phyloP scores from a whole-genome alignment of 371 early-diverging fungal genomes.

The Actinomucor elegans region DNA sequence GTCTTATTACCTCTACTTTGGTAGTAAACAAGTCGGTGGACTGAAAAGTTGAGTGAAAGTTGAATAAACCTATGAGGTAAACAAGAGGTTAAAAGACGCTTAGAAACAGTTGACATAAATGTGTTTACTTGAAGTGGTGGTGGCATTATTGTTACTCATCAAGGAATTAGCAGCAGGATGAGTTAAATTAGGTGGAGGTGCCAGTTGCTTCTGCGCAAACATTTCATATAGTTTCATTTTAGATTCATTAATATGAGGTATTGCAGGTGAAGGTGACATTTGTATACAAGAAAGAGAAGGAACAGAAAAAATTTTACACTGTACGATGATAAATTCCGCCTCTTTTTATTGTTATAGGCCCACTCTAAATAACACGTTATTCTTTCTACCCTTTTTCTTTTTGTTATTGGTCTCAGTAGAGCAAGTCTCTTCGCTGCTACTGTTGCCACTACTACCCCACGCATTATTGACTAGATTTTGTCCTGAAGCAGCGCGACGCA shows the following conservation, averaged over 20 bases:
- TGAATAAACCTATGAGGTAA: slow-evolving; percentile 10
- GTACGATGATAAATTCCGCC: not conserved
- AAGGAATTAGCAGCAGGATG: slow-evolving; percentile 7
- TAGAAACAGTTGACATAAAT: too few relatives aligned
- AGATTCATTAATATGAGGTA: slow-evolving; percentile 9
- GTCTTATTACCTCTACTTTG: slow-evolving; percentile 27
- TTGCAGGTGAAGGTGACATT: slow-evolving; percentile 17
- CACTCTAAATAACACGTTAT: slow-evolving; percentile 60
- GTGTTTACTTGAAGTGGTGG: too few relatives aligned
- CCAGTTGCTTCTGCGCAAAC: slow-evolving; percentile 27
- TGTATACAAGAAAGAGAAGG: not conserved
- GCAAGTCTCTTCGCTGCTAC: slow-evolving; percentile 1
- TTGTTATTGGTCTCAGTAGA: slow-evolving; percentile 3
- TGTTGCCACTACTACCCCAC: slow-evolving; percentile 25
- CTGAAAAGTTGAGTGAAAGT: slow-evolving; percentile 4
- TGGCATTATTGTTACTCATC: not conserved
- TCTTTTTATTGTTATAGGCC: slow-evolving; percentile 39
- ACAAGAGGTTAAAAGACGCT: too few relatives aligned
- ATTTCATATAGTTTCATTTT: slow-evolving; percentile 31
- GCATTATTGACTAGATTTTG: slow-evolving; percentile 22
- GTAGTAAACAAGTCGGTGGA: slow-evolving; percentile 14
- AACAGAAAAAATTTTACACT: slow-evolving; percentile 3
- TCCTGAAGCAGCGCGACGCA: slow-evolving; percentile 27
- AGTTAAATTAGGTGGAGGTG: slow-evolving; percentile 16
- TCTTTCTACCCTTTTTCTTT: slow-evolving; percentile 60